phyloP scores from a whole-genome alignment of 257 asterid species.

The Solanum paucissectum region DNA sequence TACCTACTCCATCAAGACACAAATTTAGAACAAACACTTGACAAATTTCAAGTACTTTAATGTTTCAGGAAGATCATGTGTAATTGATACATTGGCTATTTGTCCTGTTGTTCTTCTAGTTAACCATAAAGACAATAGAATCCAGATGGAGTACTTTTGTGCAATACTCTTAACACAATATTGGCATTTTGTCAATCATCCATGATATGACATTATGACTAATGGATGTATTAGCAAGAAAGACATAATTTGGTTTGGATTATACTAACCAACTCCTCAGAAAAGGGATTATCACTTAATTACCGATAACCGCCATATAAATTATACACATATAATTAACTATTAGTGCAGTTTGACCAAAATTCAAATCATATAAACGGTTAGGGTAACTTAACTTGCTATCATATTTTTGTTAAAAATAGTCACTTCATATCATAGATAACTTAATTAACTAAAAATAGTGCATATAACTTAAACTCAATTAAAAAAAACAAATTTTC shows the following conservation, averaged over 20 bases:
- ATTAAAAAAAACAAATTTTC: background rate
- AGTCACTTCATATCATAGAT: background rate
- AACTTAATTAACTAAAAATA: background rate
- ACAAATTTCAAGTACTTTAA: background rate
- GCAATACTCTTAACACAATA: background rate
- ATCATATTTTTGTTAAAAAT: background rate
- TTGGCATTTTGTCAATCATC: background rate
- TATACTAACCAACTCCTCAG: background rate
- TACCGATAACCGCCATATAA: background rate
- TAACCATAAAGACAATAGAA: constrained; percentile 7
- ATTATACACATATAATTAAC: background rate
- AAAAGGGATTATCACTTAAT: background rate
- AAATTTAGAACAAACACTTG: background rate
- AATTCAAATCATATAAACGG: background rate
- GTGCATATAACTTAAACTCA: background rate
- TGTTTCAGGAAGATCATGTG: background rate
- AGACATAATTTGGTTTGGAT: background rate
- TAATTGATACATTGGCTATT: background rate
- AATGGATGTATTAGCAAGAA: background rate
- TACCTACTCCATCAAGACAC: constrained; percentile 47
- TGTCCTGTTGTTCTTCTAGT: constrained; percentile 6
- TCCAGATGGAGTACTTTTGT: background rate
- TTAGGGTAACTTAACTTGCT: background rate
- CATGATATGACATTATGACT: background rate
- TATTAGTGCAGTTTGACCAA: background rate